Base-by-base conservation (phyloP, 805 yeast genomes). In the Torulaspora franciscae region DNA sequence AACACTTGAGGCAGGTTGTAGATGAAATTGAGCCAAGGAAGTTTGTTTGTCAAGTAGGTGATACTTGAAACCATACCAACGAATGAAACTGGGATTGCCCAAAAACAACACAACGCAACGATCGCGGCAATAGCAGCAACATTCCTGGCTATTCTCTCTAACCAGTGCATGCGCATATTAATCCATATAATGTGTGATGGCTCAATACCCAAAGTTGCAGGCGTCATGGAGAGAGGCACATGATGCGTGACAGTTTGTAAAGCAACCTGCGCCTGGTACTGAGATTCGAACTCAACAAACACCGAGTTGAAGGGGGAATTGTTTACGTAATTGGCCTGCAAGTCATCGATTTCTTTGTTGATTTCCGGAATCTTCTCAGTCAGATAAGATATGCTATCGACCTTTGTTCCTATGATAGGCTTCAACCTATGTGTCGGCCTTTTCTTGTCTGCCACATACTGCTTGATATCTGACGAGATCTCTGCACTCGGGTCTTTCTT, bases 81-180 rank as follows among this genome's bases (percentile, higher is more conserved):
- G 61, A 84, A 80, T 2, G 90, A 83, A 32, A 83, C 88, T 10
- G 91, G 91, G 51, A 83, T 66, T 45, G 90, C 75, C 95, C 95
- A 85, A 54, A 81, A 68, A 25, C 80, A 58, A 42, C 83, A 71
- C 35, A 82, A 56, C 1, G 80, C 85, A 17, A 67, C 55, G 43
- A 83, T 75, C 2, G 78, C 79, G 11, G 77, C 70, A 28, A 67
- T 45, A 0, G 90, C 79, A 43, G 72, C 71, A 23, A 73, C 62
- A 27, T 67, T 62, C 68, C 91, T 73, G 9, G 70, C 67, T 14
- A 82, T 61, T 56, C 81, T 68, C 64, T 85, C 95, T 84, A 87
- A 83, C 90, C 93, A 85, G 55, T 79, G 79, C 65, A 85, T 62
- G 60, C 93, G 73, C 78, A 84, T 69, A 62, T 85, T 85, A 41